Evolutionary conservation across 2,329 filamentous ascomycete species (phyloP).

Genomic region (Endocalyx cinctus): DNA sequence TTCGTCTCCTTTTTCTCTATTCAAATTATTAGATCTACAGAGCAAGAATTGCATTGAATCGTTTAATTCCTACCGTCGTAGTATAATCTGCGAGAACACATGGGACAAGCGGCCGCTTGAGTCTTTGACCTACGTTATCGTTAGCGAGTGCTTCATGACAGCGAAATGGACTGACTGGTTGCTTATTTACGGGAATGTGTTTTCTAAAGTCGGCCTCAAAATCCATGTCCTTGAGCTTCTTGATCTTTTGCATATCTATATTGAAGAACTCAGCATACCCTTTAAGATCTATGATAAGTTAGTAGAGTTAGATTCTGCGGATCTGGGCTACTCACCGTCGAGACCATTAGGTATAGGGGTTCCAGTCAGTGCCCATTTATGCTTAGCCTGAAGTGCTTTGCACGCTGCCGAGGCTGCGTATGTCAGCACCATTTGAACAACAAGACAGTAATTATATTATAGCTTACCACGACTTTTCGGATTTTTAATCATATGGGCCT

Average conservation of each 20-base stretch:
- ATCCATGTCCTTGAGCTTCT: too few species aligned
- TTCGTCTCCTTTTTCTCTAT: slow-evolving; percentile 5
- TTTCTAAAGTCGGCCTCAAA: too few species aligned
- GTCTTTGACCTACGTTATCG: too few species aligned
- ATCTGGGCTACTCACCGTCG: slow-evolving; percentile 8
- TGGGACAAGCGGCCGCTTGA: too few species aligned
- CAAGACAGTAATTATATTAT: not conserved
- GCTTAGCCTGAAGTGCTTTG: not conserved
- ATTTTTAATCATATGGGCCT: slow-evolving; percentile 10
- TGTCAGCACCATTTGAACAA: not conserved
- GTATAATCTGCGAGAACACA: not conserved
- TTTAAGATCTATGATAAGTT: slow-evolving; percentile 6
- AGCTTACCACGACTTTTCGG: slow-evolving; percentile 4
- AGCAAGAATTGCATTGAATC: not conserved
- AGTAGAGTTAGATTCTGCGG: not conserved
- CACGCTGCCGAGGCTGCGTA: slow-evolving; percentile 8
- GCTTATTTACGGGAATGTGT: too few species aligned
- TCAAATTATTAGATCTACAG: not conserved
- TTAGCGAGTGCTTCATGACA: too few species aligned
- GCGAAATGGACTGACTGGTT: too few species aligned
- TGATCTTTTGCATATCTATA: not conserved
- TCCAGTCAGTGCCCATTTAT: slow-evolving; percentile 9
- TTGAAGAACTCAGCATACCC: slow-evolving; percentile 8
- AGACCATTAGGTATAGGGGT: slow-evolving; percentile 9
- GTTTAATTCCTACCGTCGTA: slow-evolving; percentile 2